A percentile compares a stretch with the other conserved stretches of the same genome.
phyloP scores from a whole-genome alignment of 2,329 filamentous ascomycete species.

The Myriosclerotinia curreyana region DNA sequence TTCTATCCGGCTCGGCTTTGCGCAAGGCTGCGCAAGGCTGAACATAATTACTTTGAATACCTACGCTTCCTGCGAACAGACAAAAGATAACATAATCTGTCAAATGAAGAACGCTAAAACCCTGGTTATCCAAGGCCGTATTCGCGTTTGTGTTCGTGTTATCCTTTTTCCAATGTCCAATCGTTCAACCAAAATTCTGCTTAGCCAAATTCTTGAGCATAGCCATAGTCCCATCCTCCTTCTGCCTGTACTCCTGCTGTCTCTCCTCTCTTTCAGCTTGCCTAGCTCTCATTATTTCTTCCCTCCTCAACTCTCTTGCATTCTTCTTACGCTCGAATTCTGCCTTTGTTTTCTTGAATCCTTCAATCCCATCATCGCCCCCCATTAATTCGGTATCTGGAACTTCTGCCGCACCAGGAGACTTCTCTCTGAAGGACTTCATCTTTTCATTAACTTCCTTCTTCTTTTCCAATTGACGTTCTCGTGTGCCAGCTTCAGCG shows the following conservation, averaged over 20 bases:
- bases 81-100: not conserved
- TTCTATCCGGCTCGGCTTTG: conserved; percentile 6
- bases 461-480: conserved; percentile 84
- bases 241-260: conserved; percentile 63
- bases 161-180: not conserved
- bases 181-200: conserved; percentile 64
- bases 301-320: conserved; percentile 76
- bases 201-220: conserved; percentile 76
- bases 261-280: conserved; percentile 78
- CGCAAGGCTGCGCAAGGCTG: conserved; percentile 19
- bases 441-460: conserved; percentile 69
- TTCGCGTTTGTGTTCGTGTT: not conserved
- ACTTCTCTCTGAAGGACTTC: conserved; percentile 67
- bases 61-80: not conserved
- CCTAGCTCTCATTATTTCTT: conserved; percentile 74
- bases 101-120: too few relatives aligned
- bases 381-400: conserved; percentile 77
- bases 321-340: conserved; percentile 71
- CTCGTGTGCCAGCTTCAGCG: conserved; percentile 76
- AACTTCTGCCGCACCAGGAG: conserved; percentile 61
- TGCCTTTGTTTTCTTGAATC: conserved; percentile 66
- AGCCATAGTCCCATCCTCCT: conserved; percentile 81
- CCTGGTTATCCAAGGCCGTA: not conserved
- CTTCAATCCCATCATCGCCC: conserved; percentile 59
- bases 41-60: not conserved